These are phyloP conservation scores for Cylindrotheca fusiformis DNA, from an alignment of 108 stramenopile genomes.

Conservation along the genomic window DNA sequence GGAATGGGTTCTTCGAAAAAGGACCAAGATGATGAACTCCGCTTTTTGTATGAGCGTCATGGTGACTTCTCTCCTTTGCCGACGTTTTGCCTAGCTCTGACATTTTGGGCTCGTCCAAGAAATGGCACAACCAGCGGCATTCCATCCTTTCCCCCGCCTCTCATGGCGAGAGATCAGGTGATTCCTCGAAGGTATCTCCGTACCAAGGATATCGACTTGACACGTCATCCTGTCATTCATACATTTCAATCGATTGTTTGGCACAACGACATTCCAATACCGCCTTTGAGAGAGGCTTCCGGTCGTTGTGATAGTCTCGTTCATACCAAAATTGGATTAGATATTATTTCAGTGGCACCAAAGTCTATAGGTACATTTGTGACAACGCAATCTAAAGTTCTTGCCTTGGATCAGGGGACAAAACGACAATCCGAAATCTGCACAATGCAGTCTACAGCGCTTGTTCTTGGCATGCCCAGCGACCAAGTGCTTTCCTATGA, in stretches of 20 bases:
- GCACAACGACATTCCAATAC: slow-evolving; percentile 26
- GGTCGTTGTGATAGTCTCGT: not conserved
- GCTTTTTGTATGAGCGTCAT: slow-evolving; percentile 63
- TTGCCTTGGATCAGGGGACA: slow-evolving; percentile 8
- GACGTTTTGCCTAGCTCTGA: slow-evolving; percentile 53
- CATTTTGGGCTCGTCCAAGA: slow-evolving; percentile 41
- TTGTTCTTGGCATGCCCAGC: slow-evolving; percentile 50
- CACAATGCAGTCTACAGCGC: slow-evolving; percentile 57
- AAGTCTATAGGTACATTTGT: slow-evolving; percentile 78
- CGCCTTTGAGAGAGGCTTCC: not conserved
- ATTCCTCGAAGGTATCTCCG: slow-evolving; percentile 35
- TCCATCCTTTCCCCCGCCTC: slow-evolving; percentile 67
- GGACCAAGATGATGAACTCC: slow-evolving; percentile 38
- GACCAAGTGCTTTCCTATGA: slow-evolving; percentile 36
- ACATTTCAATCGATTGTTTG: slow-evolving; percentile 61
- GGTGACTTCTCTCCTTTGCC: slow-evolving; percentile 56
- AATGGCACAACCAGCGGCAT: slow-evolving; percentile 19
- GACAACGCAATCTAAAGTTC: slow-evolving; percentile 43
- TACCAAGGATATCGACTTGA: slow-evolving; percentile 9
- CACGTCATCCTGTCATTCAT: slow-evolving; percentile 60
- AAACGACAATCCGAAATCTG: slow-evolving; percentile 26
- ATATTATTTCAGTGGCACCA: slow-evolving; percentile 44
- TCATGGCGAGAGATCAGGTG: slow-evolving; percentile 32
- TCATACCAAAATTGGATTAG: slow-evolving; percentile 7
- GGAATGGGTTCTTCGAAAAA: slow-evolving; percentile 50